These are phyloP conservation scores for Phytophthora colocasiae DNA, from an alignment of 352 stramenopile genomes.

Conservation along the genomic window DNA sequence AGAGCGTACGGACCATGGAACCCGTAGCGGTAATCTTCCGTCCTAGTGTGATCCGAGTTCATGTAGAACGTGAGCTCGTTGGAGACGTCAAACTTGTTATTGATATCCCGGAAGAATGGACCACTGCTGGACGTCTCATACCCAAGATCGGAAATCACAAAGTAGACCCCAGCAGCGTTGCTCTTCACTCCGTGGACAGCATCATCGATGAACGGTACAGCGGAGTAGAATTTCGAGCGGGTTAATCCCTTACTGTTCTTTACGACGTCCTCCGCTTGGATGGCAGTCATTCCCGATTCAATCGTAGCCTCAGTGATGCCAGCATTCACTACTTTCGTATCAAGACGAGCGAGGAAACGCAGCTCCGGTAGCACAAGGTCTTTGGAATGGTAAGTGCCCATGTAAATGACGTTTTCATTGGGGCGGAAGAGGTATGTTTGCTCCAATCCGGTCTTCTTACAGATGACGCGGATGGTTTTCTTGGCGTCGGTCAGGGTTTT, in stretches of 20 bases:
- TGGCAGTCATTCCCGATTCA: constrained; percentile 38
- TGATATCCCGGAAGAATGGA: constrained; percentile 66
- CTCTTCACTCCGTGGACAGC: constrained; percentile 50
- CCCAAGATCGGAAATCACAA: constrained; percentile 54
- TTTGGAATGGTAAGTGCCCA: constrained; percentile 50
- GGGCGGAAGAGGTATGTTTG: constrained; percentile 63
- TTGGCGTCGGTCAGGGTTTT: constrained; percentile 35
- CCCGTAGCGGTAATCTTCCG: constrained; percentile 58
- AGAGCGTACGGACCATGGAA: constrained; percentile 62
- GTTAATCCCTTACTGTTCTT: constrained; percentile 39
- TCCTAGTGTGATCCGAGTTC: constrained; percentile 67
- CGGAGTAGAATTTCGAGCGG: constrained; percentile 58
- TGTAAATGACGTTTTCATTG: constrained; percentile 56
- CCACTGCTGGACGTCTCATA: constrained; percentile 56
- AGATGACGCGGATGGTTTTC: constrained; percentile 52
- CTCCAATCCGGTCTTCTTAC: constrained; percentile 38
- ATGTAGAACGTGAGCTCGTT: constrained; percentile 71
- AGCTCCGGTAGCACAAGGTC: constrained; percentile 48
- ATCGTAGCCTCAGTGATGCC: constrained; percentile 46
- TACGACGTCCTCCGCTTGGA: constrained; percentile 53
- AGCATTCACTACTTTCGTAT: constrained; percentile 36
- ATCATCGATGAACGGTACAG: constrained; percentile 43
- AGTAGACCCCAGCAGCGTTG: constrained; percentile 54
- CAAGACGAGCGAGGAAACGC: constrained; percentile 55
- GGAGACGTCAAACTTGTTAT: constrained; percentile 55